phyloP scores from a whole-genome alignment of 495 filamentous ascomycete species.

The Talaromyces borbonicus region DNA sequence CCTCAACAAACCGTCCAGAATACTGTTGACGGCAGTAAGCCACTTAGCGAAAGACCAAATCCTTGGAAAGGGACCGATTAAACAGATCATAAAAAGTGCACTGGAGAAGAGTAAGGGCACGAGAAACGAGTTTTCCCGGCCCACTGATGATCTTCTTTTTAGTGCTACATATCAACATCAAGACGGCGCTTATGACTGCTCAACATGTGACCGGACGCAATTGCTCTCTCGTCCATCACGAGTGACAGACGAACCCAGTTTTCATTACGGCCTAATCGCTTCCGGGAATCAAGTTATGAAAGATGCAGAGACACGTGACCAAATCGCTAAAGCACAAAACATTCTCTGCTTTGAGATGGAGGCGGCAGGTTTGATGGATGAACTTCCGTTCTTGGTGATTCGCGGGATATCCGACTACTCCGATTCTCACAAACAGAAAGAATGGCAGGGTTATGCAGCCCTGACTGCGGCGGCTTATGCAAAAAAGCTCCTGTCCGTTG shows the following conservation, averaged over 20 bases:
- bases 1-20: constrained; percentile 18
- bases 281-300: constrained; percentile 28
- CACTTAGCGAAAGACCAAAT: constrained; percentile 12
- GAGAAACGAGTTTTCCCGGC: constrained; percentile 11
- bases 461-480: constrained; percentile 19
- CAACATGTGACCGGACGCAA: constrained; percentile 9
- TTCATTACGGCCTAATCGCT: constrained; percentile 25
- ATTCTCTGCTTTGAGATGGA: constrained; percentile 23
- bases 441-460: constrained; percentile 20
- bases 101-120: constrained; percentile 11
- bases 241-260: constrained; percentile 7
- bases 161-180: constrained; percentile 14
- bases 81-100: constrained; percentile 7
- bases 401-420: constrained; percentile 21
- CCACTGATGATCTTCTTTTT: constrained; percentile 16
- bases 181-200: constrained; percentile 8
- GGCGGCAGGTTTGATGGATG: constrained; percentile 23
- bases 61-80: constrained; percentile 8
- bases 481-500: constrained; percentile 10
- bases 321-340: constrained; percentile 11
- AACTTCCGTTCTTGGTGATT: constrained; percentile 16
- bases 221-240: constrained; percentile 6
- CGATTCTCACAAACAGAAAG: constrained; percentile 20
- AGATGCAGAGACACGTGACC: constrained; percentile 19
- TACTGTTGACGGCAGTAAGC: constrained; percentile 17